Evolutionary conservation across 257 asterid genomes (phyloP).

Genomic region (Jasminum sambac): DNA sequence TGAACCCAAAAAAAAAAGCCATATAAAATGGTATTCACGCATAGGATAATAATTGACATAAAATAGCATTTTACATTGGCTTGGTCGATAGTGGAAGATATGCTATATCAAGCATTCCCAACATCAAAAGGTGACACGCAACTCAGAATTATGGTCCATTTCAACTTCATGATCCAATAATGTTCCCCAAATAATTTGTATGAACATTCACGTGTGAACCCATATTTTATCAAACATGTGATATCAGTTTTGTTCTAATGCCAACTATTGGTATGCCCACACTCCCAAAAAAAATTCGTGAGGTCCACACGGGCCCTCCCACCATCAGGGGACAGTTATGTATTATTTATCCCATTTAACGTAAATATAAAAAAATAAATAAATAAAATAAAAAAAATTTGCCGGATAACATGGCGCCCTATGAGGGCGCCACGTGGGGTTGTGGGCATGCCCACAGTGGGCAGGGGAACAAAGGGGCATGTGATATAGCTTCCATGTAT

Average conservation of each 20-base stretch:
- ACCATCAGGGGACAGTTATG: too few relatives aligned
- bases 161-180: background rate
- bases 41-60: background rate
- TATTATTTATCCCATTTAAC: too few relatives aligned
- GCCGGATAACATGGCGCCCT: too few relatives aligned
- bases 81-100: background rate
- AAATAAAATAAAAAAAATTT: too few relatives aligned
- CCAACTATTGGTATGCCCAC: too few relatives aligned
- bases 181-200: background rate
- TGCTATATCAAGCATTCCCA: background rate
- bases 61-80: background rate
- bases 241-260: too few relatives aligned
- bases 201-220: background rate
- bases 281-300: too few relatives aligned
- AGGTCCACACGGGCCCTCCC: too few relatives aligned
- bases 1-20: background rate
- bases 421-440: too few relatives aligned
- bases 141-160: constrained; percentile 16
- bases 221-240: background rate
- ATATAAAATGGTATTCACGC: background rate
- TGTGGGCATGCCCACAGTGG: too few relatives aligned
- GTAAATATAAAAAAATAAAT: too few relatives aligned
- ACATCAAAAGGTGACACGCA: background rate
- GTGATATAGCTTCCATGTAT: background rate
- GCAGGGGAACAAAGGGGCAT: too few relatives aligned